Percentiles rank a stretch among this genome's conserved stretches.
Evolutionary conservation across 345 rosid species (phyloP).

Genomic region (Sonneratia alba): DNA sequence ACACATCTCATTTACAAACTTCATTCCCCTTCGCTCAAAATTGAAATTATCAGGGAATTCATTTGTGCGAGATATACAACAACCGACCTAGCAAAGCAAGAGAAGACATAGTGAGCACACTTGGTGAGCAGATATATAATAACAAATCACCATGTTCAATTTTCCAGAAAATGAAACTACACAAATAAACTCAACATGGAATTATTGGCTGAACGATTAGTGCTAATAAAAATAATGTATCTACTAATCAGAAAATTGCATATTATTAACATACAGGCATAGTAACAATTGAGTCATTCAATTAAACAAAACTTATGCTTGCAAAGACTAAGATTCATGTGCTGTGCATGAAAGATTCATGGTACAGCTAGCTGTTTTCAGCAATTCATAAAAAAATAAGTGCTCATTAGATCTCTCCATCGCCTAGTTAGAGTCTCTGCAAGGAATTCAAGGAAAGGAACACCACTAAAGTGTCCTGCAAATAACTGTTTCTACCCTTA

Average conservation of each 20-base stretch:
- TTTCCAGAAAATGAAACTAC: too few species aligned
- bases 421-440: too few species aligned
- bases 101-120: background rate
- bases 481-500: too few species aligned
- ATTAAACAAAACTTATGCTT: background rate
- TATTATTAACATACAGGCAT: too few species aligned
- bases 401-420: too few species aligned
- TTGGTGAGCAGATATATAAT: background rate
- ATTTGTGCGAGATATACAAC: conserved; percentile 93
- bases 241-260: too few species aligned
- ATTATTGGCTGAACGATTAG: background rate
- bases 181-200: too few species aligned
- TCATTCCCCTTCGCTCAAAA: conserved; percentile 63
- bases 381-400: too few species aligned
- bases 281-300: too few species aligned
- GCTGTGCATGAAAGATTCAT: background rate
- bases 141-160: background rate
- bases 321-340: background rate
- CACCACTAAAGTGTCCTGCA: too few species aligned
- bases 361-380: background rate
- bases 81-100: conserved; percentile 66
- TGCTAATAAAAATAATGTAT: too few species aligned
- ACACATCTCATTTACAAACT: background rate
- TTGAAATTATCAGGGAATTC: conserved; percentile 95
- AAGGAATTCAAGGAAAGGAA: too few species aligned